Evolutionary conservation across 164 flowering plant species (phyloP).

Genomic region (Aristolochia fimbriata): DNA sequence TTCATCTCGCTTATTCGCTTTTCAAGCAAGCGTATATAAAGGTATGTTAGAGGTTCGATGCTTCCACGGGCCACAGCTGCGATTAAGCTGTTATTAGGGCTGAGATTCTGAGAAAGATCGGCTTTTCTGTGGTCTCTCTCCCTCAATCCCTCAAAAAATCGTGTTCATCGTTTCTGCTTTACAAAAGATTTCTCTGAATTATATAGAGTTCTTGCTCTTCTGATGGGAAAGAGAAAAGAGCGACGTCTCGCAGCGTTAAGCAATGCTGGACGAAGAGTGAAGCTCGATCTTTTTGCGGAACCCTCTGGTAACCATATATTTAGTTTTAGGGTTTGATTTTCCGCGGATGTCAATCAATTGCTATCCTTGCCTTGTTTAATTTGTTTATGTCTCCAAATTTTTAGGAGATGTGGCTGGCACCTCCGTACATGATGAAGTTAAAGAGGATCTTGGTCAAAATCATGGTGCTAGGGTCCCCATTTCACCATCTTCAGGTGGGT

Average conservation of each 20-base stretch:
- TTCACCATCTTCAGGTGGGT: slow-evolving; percentile 99
- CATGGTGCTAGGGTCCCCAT: slow-evolving; percentile 47
- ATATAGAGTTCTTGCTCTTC: not conserved
- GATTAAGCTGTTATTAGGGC: too few relatives aligned
- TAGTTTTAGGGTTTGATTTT: not conserved
- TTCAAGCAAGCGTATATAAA: too few relatives aligned
- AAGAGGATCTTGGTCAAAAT: slow-evolving; percentile 42
- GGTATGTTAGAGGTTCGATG: too few relatives aligned
- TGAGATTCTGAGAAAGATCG: too few relatives aligned
- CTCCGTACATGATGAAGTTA: slow-evolving; percentile 48
- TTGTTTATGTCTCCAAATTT: not conserved
- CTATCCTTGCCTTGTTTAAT: not conserved
- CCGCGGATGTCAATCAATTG: too few relatives aligned
- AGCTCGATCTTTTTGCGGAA: slow-evolving; percentile 94
- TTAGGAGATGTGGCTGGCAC: slow-evolving; percentile 81
- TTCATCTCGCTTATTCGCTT: too few relatives aligned
- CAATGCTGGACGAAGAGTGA: slow-evolving; percentile 33
- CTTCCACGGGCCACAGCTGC: too few relatives aligned
- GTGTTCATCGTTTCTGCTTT: not conserved
- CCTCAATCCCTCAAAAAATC: too few relatives aligned
- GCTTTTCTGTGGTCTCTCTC: too few relatives aligned
- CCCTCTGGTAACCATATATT: slow-evolving; percentile 59
- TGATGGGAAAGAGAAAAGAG: slow-evolving; percentile 19
- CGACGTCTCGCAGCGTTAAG: slow-evolving; percentile 13
- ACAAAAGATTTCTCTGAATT: not conserved